A percentile compares a stretch with the other conserved stretches of the same genome.
Conservation (phyloP, 2,329 filamentous ascomycete genomes). For the Alternaria longipes region DNA sequence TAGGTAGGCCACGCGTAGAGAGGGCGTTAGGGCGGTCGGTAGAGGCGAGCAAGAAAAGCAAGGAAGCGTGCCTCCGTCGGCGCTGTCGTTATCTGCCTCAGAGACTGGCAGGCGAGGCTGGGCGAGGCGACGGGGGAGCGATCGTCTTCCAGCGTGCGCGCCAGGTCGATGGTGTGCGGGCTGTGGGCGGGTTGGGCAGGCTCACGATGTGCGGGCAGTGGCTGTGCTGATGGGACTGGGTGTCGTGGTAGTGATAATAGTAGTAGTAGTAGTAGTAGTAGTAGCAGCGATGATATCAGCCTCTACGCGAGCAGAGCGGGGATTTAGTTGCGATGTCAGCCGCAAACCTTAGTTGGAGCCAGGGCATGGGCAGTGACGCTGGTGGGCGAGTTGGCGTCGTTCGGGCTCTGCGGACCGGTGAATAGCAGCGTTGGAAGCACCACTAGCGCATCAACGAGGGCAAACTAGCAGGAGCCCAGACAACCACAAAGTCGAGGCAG, state of each 20-base stretch:
- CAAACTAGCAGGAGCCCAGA: conserved; percentile 26
- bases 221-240: conserved; percentile 28
- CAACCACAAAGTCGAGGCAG: conserved; percentile 16
- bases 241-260: conserved; percentile 32
- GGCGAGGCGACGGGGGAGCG: conserved; percentile 46
- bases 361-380: conserved; percentile 29
- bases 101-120: conserved; percentile 40
- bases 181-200: conserved; percentile 19
- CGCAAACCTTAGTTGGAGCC: conserved; percentile 35
- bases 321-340: conserved; percentile 26
- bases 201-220: conserved; percentile 33
- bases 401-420: conserved; percentile 38
- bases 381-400: conserved; percentile 26
- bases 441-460: conserved; percentile 29
- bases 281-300: conserved; percentile 31
- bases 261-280: conserved; percentile 24
- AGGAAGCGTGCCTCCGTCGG: conserved; percentile 57
- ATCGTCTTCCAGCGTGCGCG: conserved; percentile 48
- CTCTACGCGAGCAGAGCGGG: conserved; percentile 37
- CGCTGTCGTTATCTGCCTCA: conserved; percentile 48
- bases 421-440: conserved; percentile 32
- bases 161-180: conserved; percentile 48
- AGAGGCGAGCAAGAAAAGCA: conserved; percentile 56
- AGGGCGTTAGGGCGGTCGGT: conserved; percentile 55
- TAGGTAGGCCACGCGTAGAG: conserved; percentile 20